These are phyloP conservation scores for Trichoderma sp. DNA, from an alignment of 2,329 filamentous ascomycete species.

Conservation along the genomic window DNA sequence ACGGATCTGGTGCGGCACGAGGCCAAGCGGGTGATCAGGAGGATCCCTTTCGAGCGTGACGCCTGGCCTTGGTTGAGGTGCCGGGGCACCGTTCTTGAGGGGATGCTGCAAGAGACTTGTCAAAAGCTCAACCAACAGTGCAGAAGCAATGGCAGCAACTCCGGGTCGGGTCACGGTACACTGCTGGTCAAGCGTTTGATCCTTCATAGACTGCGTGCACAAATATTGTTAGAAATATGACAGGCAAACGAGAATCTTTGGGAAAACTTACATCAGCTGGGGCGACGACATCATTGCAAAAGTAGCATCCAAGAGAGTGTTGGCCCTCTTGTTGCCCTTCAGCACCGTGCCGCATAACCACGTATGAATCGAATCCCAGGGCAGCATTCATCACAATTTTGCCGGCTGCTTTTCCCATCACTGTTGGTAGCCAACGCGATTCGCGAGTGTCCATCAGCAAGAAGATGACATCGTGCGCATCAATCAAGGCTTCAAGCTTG, in stretches of 20 bases:
- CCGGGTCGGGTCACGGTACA: constrained; percentile 96
- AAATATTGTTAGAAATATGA: not conserved
- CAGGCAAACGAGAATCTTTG: accelerated
- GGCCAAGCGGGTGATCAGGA: constrained; percentile 58
- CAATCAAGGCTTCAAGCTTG: constrained; percentile 69
- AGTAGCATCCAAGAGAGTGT: constrained; percentile 85
- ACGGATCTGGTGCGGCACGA: constrained; percentile 77
- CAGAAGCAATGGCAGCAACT: constrained; percentile 87
- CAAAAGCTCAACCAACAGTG: constrained; percentile 84
- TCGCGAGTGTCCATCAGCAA: constrained; percentile 97
- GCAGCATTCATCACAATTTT: constrained; percentile 98
- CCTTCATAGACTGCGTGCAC: constrained; percentile 74
- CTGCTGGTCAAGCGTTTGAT: constrained; percentile 94
- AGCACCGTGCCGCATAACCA: constrained; percentile 93
- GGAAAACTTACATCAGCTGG: constrained; percentile 74
- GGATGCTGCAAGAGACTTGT: constrained; percentile 87
- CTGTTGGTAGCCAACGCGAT: constrained; percentile 89
- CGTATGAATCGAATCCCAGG: constrained; percentile 92
- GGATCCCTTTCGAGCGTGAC: constrained; percentile 53
- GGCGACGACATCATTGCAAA: constrained; percentile 96
- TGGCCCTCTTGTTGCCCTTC: constrained; percentile 54
- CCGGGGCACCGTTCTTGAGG: constrained; percentile 58
- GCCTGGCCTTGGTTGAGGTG: constrained; percentile 45
- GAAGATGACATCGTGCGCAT: constrained; percentile 88
- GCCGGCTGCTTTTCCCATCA: constrained; percentile 88